Base-by-base conservation (phyloP, 2,329 filamentous ascomycete species). In the Talaromyces sp. region DNA sequence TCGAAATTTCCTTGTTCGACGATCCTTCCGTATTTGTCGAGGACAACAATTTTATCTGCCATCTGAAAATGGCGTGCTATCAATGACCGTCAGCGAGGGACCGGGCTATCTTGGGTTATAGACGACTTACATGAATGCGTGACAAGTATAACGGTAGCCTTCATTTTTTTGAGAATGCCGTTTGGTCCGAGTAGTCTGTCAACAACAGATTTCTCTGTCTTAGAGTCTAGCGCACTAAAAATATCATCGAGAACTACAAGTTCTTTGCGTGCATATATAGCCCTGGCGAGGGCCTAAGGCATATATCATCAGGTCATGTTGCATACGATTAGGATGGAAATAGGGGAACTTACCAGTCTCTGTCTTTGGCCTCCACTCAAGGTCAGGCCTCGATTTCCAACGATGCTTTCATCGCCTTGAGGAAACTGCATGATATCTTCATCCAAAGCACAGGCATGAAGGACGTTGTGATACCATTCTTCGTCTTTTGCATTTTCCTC, bases 301-400 rank as follows among this genome's bases (percentile, higher is more conserved):
- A 27, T 4, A 41, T 17, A 41, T 11, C 33, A 10, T 47, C 17
- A 57, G 43, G 19, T 13, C 27, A 10, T 58, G 27, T 52, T 19
- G 19, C 15, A 25, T 11, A 10, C 13, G 19, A 11, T 13, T 22
- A 22, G 1, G 45, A 25, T 47, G 7, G 13, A 22, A 22, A 47
- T 47, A 22, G n/a, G 19, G 13, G 93, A 93, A 73, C 73, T 60
- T 69, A 74, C 80, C n/a, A 47, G 79, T 63, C 83, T 78, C 67
- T 84, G 82, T 67, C 79, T 83, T 67, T 85, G 83, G 6, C 83
- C 83, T 33, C 83, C 83, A 70, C 82, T 84, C 39, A 85, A 75
- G 22, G 79, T 77, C 61, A 82, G 77, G 47, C 83, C 83, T 68
- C 81, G 81, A 69, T 80, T 84, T 22, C 83, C 83, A 65, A 84